Conservation (phyloP, 1,284 basidiomycete genomes). For the Trichosporon sp. region DNA sequence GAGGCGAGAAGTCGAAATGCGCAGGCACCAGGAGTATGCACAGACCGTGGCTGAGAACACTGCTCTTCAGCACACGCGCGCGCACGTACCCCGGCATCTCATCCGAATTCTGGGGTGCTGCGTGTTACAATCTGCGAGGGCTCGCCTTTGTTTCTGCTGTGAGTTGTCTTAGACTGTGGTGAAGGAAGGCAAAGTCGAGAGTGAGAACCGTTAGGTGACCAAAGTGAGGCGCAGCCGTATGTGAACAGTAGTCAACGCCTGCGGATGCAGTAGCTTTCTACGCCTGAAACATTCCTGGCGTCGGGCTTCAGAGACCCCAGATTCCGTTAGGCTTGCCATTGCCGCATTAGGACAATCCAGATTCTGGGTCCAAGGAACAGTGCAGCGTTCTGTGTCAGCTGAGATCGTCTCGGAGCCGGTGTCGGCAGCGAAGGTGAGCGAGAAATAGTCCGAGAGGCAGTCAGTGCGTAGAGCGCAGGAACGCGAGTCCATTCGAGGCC, state of each 20-base stretch:
- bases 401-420: not conserved
- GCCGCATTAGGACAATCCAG: not conserved
- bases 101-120: slow-evolving; percentile 1
- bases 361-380: not conserved
- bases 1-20: not conserved
- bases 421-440: not conserved
- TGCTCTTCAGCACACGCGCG: not conserved
- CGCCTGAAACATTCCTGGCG: too few species aligned
- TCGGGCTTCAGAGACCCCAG: not conserved
- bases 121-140: too few species aligned
- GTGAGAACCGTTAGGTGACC: too few species aligned
- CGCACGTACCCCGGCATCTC: not conserved
- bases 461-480: not conserved
- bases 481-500: too few species aligned
- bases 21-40: not conserved
- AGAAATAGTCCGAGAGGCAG: not conserved
- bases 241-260: too few species aligned
- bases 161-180: too few species aligned
- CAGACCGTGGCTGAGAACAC: not conserved
- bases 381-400: not conserved
- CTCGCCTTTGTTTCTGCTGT: too few species aligned
- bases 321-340: not conserved
- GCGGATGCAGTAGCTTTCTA: too few species aligned
- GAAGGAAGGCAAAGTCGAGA: too few species aligned
- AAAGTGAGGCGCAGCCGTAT: too few species aligned